These are phyloP conservation scores for Termitomyces sp. DNA, from an alignment of 1,284 basidiomycete genomes.

Conservation along the genomic window DNA sequence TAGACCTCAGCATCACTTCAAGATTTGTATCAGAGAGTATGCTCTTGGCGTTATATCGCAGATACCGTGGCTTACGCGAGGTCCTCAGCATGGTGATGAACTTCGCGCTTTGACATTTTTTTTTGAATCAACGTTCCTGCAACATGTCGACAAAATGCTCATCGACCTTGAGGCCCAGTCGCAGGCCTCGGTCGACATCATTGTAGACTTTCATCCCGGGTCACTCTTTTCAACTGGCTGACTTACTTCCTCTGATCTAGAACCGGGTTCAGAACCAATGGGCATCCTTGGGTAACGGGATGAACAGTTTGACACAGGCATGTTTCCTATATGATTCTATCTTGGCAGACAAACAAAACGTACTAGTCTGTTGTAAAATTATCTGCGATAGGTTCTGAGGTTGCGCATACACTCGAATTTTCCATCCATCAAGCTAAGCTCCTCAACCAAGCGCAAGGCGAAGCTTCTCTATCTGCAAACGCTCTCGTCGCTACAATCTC, in stretches of 20 bases:
- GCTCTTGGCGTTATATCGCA: neutral
- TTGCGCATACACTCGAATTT: constrained; percentile 21
- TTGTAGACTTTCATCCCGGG: constrained; percentile 1
- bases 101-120: constrained; percentile 10
- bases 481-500: constrained; percentile 32
- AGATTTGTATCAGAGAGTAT: constrained; percentile 10
- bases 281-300: constrained; percentile 9
- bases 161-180: constrained; percentile 7
- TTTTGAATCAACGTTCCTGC: constrained; percentile 11
- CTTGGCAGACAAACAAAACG: neutral
- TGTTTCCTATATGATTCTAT: neutral
- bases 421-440: constrained; percentile 26
- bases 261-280: constrained; percentile 13
- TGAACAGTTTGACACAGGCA: constrained; percentile 15
- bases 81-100: constrained; percentile 16
- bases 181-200: constrained; percentile 12
- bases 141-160: constrained; percentile 14
- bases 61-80: neutral
- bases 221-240: neutral
- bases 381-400: constrained; percentile 21
- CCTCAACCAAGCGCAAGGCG: constrained; percentile 16
- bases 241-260: constrained; percentile 4
- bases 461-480: constrained; percentile 30
- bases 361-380: constrained; percentile 15
- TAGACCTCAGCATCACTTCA: constrained; percentile 15